Base-by-base conservation (phyloP, 805 yeast species). In the Starmera caribaea region DNA sequence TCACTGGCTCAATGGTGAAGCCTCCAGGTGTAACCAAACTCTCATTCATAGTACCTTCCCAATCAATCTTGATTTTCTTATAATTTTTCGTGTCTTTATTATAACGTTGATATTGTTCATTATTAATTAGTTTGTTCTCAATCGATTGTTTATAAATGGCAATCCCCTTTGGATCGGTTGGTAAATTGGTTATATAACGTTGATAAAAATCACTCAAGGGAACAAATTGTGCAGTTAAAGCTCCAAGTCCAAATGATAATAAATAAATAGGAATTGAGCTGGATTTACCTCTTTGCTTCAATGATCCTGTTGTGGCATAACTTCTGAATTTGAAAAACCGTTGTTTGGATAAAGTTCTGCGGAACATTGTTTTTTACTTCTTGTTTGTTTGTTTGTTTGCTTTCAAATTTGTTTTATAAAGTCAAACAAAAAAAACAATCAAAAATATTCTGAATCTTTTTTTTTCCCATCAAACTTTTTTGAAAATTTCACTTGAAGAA, bases 11-110 rank as follows among this genome's bases (percentile, higher is more conserved):
- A 32, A 86, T 71, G 1, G 85, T 74, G 41, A 90, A 71, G 0
- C 88, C 92, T 8, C 96, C 96, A 1, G 94, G 88, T 2, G 69
- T 72, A 3, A 74, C 62, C 36, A 88, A 61, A 0, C 83, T 68
- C n/a, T 71, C 61, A 47, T 77, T 68, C 12, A 62, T 62, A 62
- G 76, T 38, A 6, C 62, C 51, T 5, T 54, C 45, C 27, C 45
- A 45, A 32, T 37, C 40, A 17, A 49, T 34, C 43, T 69, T 43
- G 61, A 59, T 53, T 48, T 67, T 47, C 58, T 71, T 72, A 65
- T 75, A 42, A 54, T 67, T 49, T 51, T 67, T 47, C 74, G 69
- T 60, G 41, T 74, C 59, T 46, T 72, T 40, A 55, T 63, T 44
- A 53, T 65, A 21, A 21, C 26, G 48, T 24, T 53, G 58, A 43